phyloP scores from a whole-genome alignment of 768 basidiomycete species.

The Pilatotrama ljubarskyi region DNA sequence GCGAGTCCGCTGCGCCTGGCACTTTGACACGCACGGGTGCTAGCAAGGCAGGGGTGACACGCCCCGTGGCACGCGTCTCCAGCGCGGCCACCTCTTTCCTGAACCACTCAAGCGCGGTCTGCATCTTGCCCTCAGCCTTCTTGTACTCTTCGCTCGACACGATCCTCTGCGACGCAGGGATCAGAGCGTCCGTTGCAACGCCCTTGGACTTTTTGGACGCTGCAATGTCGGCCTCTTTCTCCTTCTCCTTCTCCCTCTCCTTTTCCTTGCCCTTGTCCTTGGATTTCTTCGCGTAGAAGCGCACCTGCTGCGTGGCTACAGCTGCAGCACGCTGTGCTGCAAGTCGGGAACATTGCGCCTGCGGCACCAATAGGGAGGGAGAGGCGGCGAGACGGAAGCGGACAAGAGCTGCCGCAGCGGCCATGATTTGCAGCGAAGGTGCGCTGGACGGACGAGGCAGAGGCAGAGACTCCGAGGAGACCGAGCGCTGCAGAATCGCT shows the following conservation, averaged over 20 bases:
- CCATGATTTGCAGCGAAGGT: neutral
- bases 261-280: slow-evolving; percentile 17
- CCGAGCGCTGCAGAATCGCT: neutral
- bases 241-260: neutral
- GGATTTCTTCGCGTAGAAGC: slow-evolving; percentile 15
- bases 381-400: slow-evolving; percentile 3
- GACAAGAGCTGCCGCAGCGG: neutral
- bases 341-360: neutral
- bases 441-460: neutral
- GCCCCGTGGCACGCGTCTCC: slow-evolving; percentile 73
- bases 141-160: slow-evolving; percentile 59
- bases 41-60: slow-evolving; percentile 72
- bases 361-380: neutral
- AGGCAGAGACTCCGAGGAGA: neutral
- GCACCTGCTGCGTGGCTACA: slow-evolving; percentile 1
- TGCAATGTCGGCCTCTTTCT: neutral
- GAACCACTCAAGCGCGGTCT: slow-evolving; percentile 66
- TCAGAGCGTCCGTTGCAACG: slow-evolving; percentile 53
- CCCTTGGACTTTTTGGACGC: slow-evolving; percentile 9
- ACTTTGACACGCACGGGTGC: slow-evolving; percentile 64
- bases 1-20: slow-evolving; percentile 32
- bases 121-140: slow-evolving; percentile 66
- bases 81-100: slow-evolving; percentile 72
- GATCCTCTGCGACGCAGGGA: slow-evolving; percentile 69
- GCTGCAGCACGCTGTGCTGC: slow-evolving; percentile 3